Conservation (phyloP, 805 yeast species). For the Lipomyces kockii region DNA sequence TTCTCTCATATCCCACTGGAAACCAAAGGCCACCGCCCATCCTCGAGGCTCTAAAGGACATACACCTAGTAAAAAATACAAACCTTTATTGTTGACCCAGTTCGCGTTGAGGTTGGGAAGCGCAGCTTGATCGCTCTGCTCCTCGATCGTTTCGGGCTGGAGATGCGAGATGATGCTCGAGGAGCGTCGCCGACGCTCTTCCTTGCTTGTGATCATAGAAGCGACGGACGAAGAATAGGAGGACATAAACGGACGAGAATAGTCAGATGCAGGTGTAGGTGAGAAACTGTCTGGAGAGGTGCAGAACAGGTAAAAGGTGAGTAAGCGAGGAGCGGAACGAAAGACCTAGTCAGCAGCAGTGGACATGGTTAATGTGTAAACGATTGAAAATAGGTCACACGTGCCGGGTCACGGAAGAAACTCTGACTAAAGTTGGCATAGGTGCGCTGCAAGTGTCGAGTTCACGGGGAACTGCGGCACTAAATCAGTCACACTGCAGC, state of each 20-base stretch:
- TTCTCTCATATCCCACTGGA: neutral
- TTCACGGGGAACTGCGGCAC: too few species aligned
- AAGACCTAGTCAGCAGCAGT: neutral
- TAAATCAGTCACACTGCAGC: too few species aligned
- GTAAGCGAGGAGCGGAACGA: neutral
- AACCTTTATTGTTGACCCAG: slow-evolving; percentile 93
- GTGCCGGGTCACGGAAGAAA: too few species aligned
- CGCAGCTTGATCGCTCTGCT: slow-evolving; percentile 86
- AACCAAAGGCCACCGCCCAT: neutral
- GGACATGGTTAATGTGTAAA: too few species aligned
- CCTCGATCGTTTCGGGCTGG: slow-evolving; percentile 90
- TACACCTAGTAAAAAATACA: neutral
- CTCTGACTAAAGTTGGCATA: too few species aligned
- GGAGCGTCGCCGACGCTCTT: slow-evolving; percentile 65
- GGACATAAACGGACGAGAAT: slow-evolving; percentile 15
- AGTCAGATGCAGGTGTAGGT: neutral
- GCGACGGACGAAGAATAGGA: slow-evolving; percentile 28
- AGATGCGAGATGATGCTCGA: slow-evolving; percentile 90
- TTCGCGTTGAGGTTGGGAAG: slow-evolving; percentile 90
- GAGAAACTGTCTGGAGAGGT: neutral
- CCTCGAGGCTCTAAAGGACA: neutral
- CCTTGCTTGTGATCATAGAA: slow-evolving; percentile 28
- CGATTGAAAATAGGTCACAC: too few species aligned
- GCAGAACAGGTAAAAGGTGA: neutral
- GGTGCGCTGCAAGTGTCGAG: too few species aligned